Evolutionary conservation across 1,139 yeast species (phyloP).

Genomic region (Scheffersomyces titani): DNA sequence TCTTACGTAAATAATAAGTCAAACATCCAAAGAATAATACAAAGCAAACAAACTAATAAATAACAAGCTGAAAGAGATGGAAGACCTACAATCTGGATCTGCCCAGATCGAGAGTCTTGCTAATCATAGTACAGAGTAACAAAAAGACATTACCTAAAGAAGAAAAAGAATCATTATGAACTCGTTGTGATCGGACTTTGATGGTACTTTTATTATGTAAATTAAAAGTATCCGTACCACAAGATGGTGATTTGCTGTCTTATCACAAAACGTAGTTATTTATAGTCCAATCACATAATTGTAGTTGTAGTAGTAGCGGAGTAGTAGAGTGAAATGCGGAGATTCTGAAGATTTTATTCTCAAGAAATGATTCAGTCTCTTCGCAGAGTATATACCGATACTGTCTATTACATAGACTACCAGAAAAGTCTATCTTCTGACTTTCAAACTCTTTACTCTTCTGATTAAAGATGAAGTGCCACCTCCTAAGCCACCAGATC

Average conservation of each 20-base stretch:
- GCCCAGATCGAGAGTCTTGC: background rate
- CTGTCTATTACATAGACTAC: background rate
- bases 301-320: background rate
- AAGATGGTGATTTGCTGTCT: background rate
- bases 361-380: background rate
- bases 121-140: background rate
- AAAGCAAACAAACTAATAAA: conserved; percentile 1
- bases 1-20: background rate
- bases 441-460: conserved; percentile 87
- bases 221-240: background rate
- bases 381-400: background rate
- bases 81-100: background rate
- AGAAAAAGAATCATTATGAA: background rate
- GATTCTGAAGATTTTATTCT: background rate
- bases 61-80: background rate
- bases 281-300: background rate
- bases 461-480: conserved; percentile 54
- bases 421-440: conserved; percentile 38
- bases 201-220: background rate
- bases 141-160: background rate
- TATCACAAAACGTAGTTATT: background rate
- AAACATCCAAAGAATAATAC: background rate
- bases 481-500: conserved; percentile 11
- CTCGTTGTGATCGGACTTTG: background rate
- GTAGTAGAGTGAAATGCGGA: background rate